phyloP scores from a whole-genome alignment of 441 rosid genomes.

The Arabidopsis hybrid region DNA sequence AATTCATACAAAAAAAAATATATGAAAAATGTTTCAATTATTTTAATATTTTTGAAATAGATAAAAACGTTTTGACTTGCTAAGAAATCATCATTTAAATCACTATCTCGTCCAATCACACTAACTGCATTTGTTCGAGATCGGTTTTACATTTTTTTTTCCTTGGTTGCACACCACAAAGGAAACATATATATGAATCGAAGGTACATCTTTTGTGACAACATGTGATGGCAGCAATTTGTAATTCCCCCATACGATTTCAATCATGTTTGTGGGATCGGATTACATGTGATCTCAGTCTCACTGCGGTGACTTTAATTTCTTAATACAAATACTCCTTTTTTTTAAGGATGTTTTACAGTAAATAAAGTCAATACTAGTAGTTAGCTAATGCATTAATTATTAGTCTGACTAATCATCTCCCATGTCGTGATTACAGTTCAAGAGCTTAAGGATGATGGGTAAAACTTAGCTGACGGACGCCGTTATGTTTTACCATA shows the following conservation, averaged over 20 bases:
- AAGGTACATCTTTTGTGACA: constrained; percentile 22
- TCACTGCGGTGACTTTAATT: constrained; percentile 20
- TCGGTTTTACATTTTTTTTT: background rate
- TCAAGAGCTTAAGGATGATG: constrained; percentile 1
- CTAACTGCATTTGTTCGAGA: background rate
- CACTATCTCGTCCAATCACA: background rate
- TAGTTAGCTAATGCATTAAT: background rate
- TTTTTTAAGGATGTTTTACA: background rate
- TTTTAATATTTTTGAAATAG: background rate
- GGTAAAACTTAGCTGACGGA: background rate
- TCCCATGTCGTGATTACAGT: constrained; percentile 17
- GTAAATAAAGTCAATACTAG: constrained; percentile 5
- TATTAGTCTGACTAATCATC: constrained; percentile 18
- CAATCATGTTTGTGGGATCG: constrained; percentile 41
- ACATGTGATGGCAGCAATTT: constrained; percentile 35
- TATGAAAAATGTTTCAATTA: background rate
- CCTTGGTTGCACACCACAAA: background rate
- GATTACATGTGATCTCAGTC: constrained; percentile 38
- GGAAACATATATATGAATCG: constrained; percentile 19
- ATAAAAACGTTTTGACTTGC: background rate
- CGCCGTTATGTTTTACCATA: constrained; percentile 12
- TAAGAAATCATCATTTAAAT: background rate
- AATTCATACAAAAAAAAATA: background rate
- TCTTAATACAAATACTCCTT: background rate
- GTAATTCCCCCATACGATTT: constrained; percentile 24